phyloP scores from a whole-genome alignment of 805 yeast genomes.

The Teunomyces barrocoloradensis region DNA sequence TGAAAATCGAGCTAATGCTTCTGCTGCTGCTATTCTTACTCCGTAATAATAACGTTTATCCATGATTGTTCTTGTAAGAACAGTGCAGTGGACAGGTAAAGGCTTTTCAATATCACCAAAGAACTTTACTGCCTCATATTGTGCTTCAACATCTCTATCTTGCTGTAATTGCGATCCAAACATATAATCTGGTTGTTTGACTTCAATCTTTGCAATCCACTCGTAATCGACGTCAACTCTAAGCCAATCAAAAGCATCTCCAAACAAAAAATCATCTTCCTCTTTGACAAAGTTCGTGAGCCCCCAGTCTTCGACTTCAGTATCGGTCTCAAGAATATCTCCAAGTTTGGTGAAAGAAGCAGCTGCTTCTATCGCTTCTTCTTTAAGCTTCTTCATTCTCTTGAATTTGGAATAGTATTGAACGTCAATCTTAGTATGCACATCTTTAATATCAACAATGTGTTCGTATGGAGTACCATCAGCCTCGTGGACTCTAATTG shows the following conservation, averaged over 20 bases:
- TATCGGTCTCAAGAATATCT: conserved; percentile 61
- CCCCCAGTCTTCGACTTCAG: conserved; percentile 69
- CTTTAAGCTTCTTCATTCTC: conserved; percentile 64
- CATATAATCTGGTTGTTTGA: conserved; percentile 94
- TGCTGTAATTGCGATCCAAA: conserved; percentile 89
- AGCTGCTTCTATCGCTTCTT: conserved; percentile 39
- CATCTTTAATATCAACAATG: conserved; percentile 86
- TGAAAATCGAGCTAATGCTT: conserved; percentile 69
- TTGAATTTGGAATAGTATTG: conserved; percentile 94
- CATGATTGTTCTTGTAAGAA: conserved; percentile 74
- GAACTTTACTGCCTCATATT: conserved; percentile 73
- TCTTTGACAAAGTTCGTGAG: conserved; percentile 67
- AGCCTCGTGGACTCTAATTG: conserved; percentile 94
- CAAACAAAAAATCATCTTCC: conserved; percentile 64
- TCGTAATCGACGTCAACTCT: conserved; percentile 97
- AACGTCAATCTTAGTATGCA: conserved; percentile 81
- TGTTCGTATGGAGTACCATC: conserved; percentile 99
- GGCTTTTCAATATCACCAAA: conserved; percentile 64
- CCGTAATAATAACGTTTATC: conserved; percentile 88
- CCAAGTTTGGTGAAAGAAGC: conserved; percentile 56
- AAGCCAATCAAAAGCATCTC: conserved; percentile 96
- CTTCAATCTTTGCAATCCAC: conserved; percentile 82
- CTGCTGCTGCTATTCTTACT: conserved; percentile 81
- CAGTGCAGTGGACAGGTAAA: conserved; percentile 65
- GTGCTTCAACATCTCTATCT: conserved; percentile 96